A percentile compares a stretch with the other conserved stretches of the same genome.
phyloP scores from a whole-genome alignment of 2,329 filamentous ascomycete genomes.

The Hymenoscyphus fructigenus region DNA sequence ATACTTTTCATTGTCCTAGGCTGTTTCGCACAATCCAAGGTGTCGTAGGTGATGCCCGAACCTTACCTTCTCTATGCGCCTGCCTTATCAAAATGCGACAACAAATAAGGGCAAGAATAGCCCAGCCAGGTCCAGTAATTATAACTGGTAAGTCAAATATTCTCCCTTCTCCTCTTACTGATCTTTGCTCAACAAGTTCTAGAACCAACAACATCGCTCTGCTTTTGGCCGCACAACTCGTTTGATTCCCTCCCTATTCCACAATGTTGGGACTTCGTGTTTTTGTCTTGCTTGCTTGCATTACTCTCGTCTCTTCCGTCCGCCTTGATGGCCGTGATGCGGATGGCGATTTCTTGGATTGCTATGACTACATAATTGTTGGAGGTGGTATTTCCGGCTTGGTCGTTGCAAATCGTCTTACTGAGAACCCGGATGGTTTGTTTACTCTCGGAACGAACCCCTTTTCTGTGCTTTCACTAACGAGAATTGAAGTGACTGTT shows the following conservation, averaged over 20 bases:
- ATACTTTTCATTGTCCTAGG: too few relatives aligned
- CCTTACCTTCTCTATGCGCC: too few relatives aligned
- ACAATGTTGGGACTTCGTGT: conserved; percentile 2
- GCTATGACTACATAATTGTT: conserved; percentile 44
- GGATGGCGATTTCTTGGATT: conserved; percentile 25
- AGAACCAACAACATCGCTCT: neutral
- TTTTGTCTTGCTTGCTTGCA: neutral
- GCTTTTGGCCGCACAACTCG: neutral
- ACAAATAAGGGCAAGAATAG: too few relatives aligned
- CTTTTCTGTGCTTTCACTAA: neutral
- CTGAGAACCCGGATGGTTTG: conserved; percentile 36
- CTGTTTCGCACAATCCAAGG: too few relatives aligned
- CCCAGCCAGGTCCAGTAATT: neutral
- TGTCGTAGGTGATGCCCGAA: too few relatives aligned
- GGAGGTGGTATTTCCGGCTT: conserved; percentile 49
- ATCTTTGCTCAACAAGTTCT: neutral
- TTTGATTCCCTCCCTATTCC: neutral
- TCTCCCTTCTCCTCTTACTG: neutral
- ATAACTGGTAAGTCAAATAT: neutral
- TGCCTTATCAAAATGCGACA: too few relatives aligned
- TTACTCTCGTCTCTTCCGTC: conserved; percentile 15
- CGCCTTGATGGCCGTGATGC: conserved; percentile 25
- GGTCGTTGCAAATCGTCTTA: conserved; percentile 44
- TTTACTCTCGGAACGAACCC: neutral
- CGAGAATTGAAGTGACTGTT: conserved; percentile 26